Conservation (phyloP, 352 stramenopile genomes). For the Phytophthora crassamura region DNA sequence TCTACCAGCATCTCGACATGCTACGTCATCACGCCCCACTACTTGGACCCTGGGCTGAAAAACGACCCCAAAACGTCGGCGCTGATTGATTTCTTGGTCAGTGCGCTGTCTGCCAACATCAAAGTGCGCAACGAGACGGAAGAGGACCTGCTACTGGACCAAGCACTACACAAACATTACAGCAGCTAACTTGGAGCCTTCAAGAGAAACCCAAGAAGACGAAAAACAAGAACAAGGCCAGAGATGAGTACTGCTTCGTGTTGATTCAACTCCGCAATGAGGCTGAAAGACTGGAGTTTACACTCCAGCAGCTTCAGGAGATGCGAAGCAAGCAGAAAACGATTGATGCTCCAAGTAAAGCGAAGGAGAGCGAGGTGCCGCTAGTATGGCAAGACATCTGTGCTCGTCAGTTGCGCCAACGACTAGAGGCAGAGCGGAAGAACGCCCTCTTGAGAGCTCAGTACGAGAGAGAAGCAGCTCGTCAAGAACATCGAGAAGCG, state of each 20-base stretch:
- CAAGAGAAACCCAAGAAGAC: too few relatives aligned
- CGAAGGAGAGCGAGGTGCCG: slow-evolving; percentile 2
- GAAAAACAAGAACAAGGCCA: slow-evolving; percentile 28
- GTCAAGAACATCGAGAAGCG: slow-evolving; percentile 30
- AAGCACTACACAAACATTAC: too few relatives aligned
- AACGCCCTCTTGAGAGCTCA: slow-evolving; percentile 31
- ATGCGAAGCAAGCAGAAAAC: slow-evolving; percentile 1
- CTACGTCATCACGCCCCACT: slow-evolving; percentile 47
- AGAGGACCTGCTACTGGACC: too few relatives aligned
- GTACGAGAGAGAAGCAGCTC: slow-evolving; percentile 18
- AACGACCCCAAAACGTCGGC: slow-evolving; percentile 20
- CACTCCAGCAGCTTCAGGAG: slow-evolving; percentile 7
- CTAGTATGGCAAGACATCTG: slow-evolving; percentile 28
- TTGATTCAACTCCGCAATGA: slow-evolving; percentile 20
- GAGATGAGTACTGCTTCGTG: slow-evolving; percentile 25
- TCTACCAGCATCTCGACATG: slow-evolving; percentile 56
- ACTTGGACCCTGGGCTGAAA: slow-evolving; percentile 19
- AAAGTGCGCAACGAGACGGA: too few relatives aligned
- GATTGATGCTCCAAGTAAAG: too few relatives aligned
- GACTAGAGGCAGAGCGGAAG: slow-evolving; percentile 23
- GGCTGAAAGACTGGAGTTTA: slow-evolving; percentile 21
- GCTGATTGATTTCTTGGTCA: slow-evolving; percentile 43
- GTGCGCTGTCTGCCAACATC: slow-evolving; percentile 30
- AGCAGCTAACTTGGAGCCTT: too few relatives aligned
- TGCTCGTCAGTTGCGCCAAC: slow-evolving; percentile 1